Evolutionary conservation across 768 basidiomycete species (phyloP), one percentile per base, ranked within the genome.

Genomic region (Hygrocybe coccinea): DNA sequence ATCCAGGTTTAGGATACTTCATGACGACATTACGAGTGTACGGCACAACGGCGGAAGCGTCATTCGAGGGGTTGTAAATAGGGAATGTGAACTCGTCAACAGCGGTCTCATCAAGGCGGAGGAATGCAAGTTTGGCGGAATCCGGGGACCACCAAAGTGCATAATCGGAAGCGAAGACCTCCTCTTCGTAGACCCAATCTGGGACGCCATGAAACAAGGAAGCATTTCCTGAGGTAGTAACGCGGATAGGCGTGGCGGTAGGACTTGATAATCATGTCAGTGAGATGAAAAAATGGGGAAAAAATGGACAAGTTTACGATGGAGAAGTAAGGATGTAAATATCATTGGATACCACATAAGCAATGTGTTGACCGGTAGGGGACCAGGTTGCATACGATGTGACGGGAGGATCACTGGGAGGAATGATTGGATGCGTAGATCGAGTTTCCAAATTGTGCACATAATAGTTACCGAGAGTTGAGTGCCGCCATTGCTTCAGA

Each of bases 171-270:
- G 78, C 72, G 62, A 93, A 88, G 21, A 97, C 83, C 67, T 97
- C 93, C 66, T 95, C 92, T 68, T 95, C 93, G 69, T 95, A 95
- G 4, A 97, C 95, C 95, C 97, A 98, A 67, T 97, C 93, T 0
- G 93, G 91, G 1, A 97, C 89, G 6, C 97, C 97, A 64, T 97
- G 85, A 76, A 98, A 97, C 14, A 95, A 76, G 0, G 88, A 87
- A 0, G 83, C 78, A 50, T 87, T 89, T 0, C 97, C 97, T 12
- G 85, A 82, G 1, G 76, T 73, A 1, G 95, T 99, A 9, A 98
- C 77, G 9, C 87, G 85, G 49, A 95, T 86, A 9, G 85, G 74
- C 12, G 73, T 60, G 1, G 76, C 65, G 2, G 71, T 67, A 7
- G 71, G 62, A 19, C 74, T 78, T 45, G 8, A 43, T 21, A 34